A percentile compares a stretch with the other conserved stretches of the same genome.
phyloP scores from a whole-genome alignment of 371 early-diverging fungal species.

The Circinella umbellata region DNA sequence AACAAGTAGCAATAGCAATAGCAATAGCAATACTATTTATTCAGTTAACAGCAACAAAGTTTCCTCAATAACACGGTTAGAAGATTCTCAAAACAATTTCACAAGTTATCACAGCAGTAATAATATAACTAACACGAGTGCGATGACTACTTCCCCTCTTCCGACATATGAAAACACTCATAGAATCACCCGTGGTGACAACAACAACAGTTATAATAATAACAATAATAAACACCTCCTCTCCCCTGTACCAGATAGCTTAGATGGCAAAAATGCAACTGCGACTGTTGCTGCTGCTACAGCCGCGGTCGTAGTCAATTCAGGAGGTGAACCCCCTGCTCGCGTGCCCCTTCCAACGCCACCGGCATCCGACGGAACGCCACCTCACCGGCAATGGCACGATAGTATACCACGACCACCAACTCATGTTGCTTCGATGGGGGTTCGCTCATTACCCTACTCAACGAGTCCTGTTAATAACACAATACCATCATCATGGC shows the following conservation, averaged over 20 bases:
- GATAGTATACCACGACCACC: conserved; percentile 6
- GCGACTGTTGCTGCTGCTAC: conserved; percentile 2
- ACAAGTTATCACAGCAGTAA: neutral
- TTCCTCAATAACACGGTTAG: neutral
- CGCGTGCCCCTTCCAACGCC: conserved; percentile 21
- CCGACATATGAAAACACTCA: neutral
- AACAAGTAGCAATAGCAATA: no score
- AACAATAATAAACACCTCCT: conserved; percentile 11
- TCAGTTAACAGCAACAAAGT: no score
- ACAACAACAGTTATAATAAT: neutral
- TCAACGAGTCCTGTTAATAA: neutral
- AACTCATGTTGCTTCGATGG: conserved; percentile 3
- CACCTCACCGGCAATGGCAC: conserved; percentile 15
- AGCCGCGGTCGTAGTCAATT: conserved; percentile 9
- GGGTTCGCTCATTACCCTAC: neutral
- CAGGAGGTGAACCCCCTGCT: conserved; percentile 13
- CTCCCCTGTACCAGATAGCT: conserved; percentile 15
- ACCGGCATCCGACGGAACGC: conserved; percentile 18
- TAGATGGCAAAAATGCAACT: conserved; percentile 1
- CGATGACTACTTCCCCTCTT: neutral
- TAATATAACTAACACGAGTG: neutral
- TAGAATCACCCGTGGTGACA: neutral
- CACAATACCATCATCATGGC: neutral
- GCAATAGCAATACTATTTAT: no score
- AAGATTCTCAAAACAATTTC: neutral